Conservation (phyloP, 164 flowering plant genomes). For the Paratinospora sagittata region DNA sequence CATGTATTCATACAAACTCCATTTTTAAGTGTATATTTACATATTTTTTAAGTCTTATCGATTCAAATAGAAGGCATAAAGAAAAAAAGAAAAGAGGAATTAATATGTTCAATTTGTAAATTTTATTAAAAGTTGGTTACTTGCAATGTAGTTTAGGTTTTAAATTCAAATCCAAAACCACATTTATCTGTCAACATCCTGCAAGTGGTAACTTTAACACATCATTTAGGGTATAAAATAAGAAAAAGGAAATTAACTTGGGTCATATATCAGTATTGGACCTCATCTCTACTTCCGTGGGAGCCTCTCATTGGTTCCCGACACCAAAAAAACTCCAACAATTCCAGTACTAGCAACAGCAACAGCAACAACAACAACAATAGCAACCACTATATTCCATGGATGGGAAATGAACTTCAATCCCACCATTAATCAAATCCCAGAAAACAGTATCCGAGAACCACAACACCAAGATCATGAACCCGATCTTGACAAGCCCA, state of each 20-base stretch:
- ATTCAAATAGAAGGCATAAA: too few relatives aligned
- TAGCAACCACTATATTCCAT: conserved; percentile 6
- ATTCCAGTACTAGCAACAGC: conserved; percentile 9
- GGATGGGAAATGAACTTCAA: conserved; percentile 35
- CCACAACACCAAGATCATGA: neutral
- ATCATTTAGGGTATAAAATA: neutral
- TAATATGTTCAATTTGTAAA: too few relatives aligned
- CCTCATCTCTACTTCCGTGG: neutral
- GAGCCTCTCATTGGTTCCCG: conserved; percentile 15
- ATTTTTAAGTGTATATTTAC: too few relatives aligned
- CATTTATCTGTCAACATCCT: neutral
- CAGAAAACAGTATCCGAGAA: neutral
- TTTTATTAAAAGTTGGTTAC: neutral
- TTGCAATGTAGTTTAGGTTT: neutral
- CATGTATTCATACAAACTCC: too few relatives aligned
- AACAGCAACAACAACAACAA: neutral
- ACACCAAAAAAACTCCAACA: neutral
- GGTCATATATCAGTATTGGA: neutral
- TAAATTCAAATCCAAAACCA: too few relatives aligned
- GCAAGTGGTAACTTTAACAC: neutral
- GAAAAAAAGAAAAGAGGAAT: too few relatives aligned
- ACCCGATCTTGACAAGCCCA: conserved; percentile 13
- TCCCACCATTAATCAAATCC: conserved; percentile 7
- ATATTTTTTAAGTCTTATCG: too few relatives aligned
- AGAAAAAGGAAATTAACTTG: neutral